These are phyloP conservation scores for Crucibulum laeve DNA, from an alignment of 768 basidiomycete species.

Conservation along the genomic window DNA sequence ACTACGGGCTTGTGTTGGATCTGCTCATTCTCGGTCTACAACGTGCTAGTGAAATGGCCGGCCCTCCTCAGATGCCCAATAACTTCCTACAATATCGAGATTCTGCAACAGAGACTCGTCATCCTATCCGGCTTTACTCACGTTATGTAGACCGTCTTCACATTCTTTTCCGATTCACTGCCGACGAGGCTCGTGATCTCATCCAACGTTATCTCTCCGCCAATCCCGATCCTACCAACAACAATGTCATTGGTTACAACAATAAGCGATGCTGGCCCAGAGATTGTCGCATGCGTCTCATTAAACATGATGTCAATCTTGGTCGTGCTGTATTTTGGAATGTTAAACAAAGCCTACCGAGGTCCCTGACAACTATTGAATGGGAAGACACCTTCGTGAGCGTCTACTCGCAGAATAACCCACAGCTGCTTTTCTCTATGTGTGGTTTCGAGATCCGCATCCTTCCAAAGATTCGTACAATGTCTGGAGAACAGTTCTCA, in stretches of 20 bases:
- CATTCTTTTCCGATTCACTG: conserved; percentile 95
- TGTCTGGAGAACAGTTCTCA: conserved; percentile 96
- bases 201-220: conserved; percentile 97
- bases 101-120: conserved; percentile 89
- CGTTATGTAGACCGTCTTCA: conserved; percentile 95
- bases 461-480: conserved; percentile 91
- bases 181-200: conserved; percentile 94
- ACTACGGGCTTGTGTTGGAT: conserved; percentile 94
- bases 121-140: conserved; percentile 97
- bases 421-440: conserved; percentile 97
- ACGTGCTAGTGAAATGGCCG: conserved; percentile 98
- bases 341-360: conserved; percentile 92
- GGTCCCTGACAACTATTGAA: conserved; percentile 96
- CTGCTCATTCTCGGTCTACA: conserved; percentile 95
- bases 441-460: conserved; percentile 99
- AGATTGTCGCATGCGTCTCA: conserved; percentile 97
- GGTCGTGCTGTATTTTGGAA: conserved; percentile 99
- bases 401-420: conserved; percentile 96
- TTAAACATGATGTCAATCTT: conserved; percentile 99
- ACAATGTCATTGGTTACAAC: conserved; percentile 98
- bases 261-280: conserved; percentile 99
- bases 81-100: conserved; percentile 98
- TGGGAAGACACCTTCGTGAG: conserved; percentile 99
- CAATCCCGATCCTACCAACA: conserved; percentile 97
- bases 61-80: conserved; percentile 95